phyloP scores from a whole-genome alignment of 139 green algal genomes.

The Chlorella sp. region DNA sequence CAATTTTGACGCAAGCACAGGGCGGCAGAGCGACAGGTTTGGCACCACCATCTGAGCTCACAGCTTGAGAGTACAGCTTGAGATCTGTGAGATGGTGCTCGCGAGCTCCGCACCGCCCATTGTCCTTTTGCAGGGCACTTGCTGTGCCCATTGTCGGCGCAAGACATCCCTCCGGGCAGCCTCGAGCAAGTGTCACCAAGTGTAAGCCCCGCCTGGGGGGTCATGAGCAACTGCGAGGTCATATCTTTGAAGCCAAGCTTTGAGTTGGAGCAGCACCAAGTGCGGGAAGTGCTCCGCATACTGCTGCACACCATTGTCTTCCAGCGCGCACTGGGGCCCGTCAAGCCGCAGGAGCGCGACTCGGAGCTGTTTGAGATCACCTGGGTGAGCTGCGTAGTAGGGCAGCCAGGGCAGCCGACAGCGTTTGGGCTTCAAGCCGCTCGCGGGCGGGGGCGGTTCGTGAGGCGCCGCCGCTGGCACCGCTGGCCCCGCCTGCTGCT shows the following conservation, averaged over 20 bases:
- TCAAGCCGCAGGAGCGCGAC: slow-evolving; percentile 85
- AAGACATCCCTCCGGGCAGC: no score
- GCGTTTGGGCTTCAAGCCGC: no score
- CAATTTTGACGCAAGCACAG: no score
- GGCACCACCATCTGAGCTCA: no score
- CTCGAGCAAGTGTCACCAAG: background rate
- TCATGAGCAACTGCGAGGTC: slow-evolving; percentile 56
- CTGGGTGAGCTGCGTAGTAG: slow-evolving; percentile 71
- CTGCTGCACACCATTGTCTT: slow-evolving; percentile 97
- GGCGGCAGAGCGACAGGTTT: no score
- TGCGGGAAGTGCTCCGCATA: slow-evolving; percentile 80
- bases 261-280: slow-evolving; percentile 34
- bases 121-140: no score
- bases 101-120: no score
- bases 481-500: no score
- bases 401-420: background rate
- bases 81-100: no score
- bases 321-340: slow-evolving; percentile 85
- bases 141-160: background rate
- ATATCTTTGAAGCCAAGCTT: background rate
- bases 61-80: no score
- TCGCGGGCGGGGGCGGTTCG: no score
- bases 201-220: background rate
- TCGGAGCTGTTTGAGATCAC: slow-evolving; percentile 94
- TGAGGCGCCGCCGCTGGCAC: no score